Base-by-base conservation (phyloP, 257 asterid species). In the Echites panduratus region DNA sequence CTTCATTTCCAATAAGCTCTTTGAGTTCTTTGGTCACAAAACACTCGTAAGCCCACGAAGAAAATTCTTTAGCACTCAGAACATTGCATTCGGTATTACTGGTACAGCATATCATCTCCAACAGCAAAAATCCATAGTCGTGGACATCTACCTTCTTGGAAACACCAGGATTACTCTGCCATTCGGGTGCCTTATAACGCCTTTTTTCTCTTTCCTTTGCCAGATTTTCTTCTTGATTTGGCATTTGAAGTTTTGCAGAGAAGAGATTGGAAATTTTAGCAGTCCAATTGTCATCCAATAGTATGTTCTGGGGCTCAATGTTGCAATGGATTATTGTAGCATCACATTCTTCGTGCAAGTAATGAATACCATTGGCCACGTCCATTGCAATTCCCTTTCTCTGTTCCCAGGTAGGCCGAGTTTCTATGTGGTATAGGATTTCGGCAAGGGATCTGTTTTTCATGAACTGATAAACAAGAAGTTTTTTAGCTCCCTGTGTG, bases 321-420 rank as follows among this genome's bases (percentile, higher is more conserved):
- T 78, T 72, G 68, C 78, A 73, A 61, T 78, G 78, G 56, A 78
- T 45, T 44, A 79, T 70, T 4, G 65, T 73, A 64, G 76, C 59
- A 26, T 79, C 83, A 48, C 83, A 79, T 56, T 75, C 79, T 71
- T 79, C 82, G 19, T 79, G 82, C 38, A 79, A 75, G 35, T 79
- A 79, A 0, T 32, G 74, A 49, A 79, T 57, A 59, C 79, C 83
- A 53, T 45, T 61, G 12, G 79, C 79, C 4, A 79, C 74, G 49
- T 71, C 77, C 71, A 75, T 20, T 32, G 79, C 79, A 41, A 79
- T 58, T 44, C 41, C 72, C 68, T 65, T 69, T 58, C 77, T 75
- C 49, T 75, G 50, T 9, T 66, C 75, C 83, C 77, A 79, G 58
- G 49, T 14, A 0, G 75, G 77, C 7, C 54, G 71, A 26, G 40